phyloP scores from a whole-genome alignment of 805 yeast species.

The Lachancea thermotolerans region DNA sequence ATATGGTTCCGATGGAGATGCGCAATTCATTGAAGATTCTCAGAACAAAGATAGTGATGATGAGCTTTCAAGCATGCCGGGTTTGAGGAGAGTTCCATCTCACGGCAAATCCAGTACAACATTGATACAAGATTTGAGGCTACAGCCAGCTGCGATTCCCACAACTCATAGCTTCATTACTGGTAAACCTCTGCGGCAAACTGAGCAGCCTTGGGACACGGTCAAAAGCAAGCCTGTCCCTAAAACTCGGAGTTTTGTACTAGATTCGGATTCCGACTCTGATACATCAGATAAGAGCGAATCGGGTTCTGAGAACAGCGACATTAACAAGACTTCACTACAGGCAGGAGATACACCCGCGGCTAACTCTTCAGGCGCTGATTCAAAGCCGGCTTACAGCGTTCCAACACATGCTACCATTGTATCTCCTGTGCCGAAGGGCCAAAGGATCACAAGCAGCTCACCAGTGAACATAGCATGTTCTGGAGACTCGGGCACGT shows the following conservation, averaged over 20 bases:
- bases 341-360: neutral
- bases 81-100: constrained; percentile 24
- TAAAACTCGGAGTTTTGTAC: constrained; percentile 23
- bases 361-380: neutral
- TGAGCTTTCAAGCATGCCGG: constrained; percentile 12
- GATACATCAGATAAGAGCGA: constrained; percentile 3
- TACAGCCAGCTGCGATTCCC: constrained; percentile 10
- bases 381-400: constrained; percentile 1
- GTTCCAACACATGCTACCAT: constrained; percentile 7
- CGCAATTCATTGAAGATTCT: constrained; percentile 25
- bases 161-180: constrained; percentile 28
- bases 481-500: constrained; percentile 37
- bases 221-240: constrained; percentile 9
- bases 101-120: constrained; percentile 22
- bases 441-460: constrained; percentile 2
- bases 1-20: constrained; percentile 26
- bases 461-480: constrained; percentile 24
- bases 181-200: constrained; percentile 18
- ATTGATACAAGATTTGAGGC: constrained; percentile 22
- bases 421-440: constrained; percentile 1
- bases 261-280: constrained; percentile 24
- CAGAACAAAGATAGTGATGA: constrained; percentile 16
- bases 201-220: constrained; percentile 1
- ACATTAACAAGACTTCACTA: neutral
- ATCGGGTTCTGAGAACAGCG: neutral